Conservation (phyloP, 2,329 filamentous ascomycete genomes). For the Hypoxylon sp. region DNA sequence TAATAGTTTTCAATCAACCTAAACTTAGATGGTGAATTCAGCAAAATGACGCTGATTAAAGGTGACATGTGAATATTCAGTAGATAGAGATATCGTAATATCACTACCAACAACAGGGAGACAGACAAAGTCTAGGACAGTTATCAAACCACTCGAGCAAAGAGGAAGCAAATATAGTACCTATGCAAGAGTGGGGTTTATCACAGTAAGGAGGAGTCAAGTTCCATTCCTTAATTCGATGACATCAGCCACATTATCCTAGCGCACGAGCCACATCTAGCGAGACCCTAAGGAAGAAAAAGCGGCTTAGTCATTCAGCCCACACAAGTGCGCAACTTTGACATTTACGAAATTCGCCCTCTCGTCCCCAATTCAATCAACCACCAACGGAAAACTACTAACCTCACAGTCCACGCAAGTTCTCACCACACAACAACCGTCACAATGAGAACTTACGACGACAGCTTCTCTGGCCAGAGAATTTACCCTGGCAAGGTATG, state of each 20-base stretch:
- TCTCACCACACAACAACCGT: conserved; percentile 56
- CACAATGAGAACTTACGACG: conserved; percentile 77
- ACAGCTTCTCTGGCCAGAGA: conserved; percentile 74
- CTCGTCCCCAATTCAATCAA: conserved; percentile 43
- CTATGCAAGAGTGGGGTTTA: conserved; percentile 3
- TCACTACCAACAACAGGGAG: background rate
- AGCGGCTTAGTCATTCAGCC: conserved; percentile 50
- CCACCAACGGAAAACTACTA: conserved; percentile 50
- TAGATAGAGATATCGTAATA: background rate
- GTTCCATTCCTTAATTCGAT: background rate
- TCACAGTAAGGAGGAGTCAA: conserved; percentile 14
- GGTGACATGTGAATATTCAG: background rate
- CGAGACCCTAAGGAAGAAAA: conserved; percentile 48
- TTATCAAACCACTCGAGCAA: background rate
- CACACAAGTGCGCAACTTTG: conserved; percentile 52
- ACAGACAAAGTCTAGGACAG: background rate
- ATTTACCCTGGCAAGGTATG: conserved; percentile 78
- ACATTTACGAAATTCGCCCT: conserved; percentile 51
- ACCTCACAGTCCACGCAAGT: conserved; percentile 55
- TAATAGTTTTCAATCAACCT: background rate
- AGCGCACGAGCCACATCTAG: conserved; percentile 47
- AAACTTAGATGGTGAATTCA: background rate
- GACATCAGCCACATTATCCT: conserved; percentile 27
- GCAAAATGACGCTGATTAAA: background rate
- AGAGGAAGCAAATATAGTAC: background rate